Evolutionary conservation across 805 yeast species (phyloP).

Genomic region (Pichia sporocuriosa): DNA sequence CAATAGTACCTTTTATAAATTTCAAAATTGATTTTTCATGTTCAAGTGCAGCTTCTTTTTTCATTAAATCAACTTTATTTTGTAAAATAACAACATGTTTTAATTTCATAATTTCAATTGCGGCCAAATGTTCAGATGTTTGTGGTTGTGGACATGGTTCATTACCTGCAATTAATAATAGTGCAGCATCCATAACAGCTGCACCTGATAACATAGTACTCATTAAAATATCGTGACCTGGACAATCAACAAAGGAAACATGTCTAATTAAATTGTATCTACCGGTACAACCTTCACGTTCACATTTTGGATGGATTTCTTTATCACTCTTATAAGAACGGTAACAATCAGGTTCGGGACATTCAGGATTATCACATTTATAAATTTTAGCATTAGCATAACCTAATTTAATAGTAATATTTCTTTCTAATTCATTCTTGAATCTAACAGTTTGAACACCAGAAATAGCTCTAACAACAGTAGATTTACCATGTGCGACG

Average conservation of each 20-base stretch:
- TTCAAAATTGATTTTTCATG: constrained; percentile 89
- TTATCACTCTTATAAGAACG: constrained; percentile 90
- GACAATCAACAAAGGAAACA: constrained; percentile 98
- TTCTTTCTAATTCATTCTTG: constrained; percentile 98
- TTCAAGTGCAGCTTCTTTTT: constrained; percentile 92
- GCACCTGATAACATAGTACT: constrained; percentile 99
- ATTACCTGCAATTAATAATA: constrained; percentile 92
- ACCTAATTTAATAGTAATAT: constrained; percentile 96
- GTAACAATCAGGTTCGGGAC: constrained; percentile 94
- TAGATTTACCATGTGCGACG: constrained; percentile 98
- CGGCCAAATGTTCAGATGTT: constrained; percentile 98
- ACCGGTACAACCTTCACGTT: constrained; percentile 80
- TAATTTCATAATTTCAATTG: constrained; percentile 98
- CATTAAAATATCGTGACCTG: constrained; percentile 99
- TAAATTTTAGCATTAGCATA: constrained; percentile 98
- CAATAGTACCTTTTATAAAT: constrained; percentile 95
- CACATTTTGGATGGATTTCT: constrained; percentile 91
- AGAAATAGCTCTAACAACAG: constrained; percentile 96
- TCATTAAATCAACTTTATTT: constrained; percentile 97
- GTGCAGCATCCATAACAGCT: constrained; percentile 99
- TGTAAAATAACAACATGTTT: constrained; percentile 94
- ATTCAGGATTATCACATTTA: constrained; percentile 76
- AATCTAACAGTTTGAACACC: constrained; percentile 99
- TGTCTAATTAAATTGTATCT: constrained; percentile 89
- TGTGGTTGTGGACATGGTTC: constrained; percentile 99